phyloP scores from a whole-genome alignment of 345 rosid species.

The Kandelia obovata region DNA sequence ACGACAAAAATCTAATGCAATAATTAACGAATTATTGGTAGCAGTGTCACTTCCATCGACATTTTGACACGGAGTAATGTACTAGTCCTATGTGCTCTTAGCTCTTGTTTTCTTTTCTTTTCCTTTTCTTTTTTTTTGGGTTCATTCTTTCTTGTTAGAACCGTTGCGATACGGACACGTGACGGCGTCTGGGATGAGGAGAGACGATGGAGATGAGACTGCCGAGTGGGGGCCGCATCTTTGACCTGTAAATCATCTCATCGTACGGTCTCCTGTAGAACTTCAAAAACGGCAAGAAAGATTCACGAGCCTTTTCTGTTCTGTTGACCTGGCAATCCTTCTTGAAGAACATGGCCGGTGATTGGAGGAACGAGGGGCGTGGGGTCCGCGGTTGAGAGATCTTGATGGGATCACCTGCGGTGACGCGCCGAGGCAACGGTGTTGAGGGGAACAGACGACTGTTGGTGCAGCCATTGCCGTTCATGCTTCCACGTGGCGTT shows the following conservation, averaged over 20 bases:
- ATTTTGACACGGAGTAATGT: constrained; percentile 10
- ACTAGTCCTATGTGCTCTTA: constrained; percentile 24
- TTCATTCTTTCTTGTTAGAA: constrained; percentile 29
- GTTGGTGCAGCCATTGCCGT: constrained; percentile 22
- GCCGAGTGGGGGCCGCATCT: constrained; percentile 81
- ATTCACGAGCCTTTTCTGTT: constrained; percentile 61
- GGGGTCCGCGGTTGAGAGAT: constrained; percentile 46
- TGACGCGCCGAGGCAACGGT: constrained; percentile 65
- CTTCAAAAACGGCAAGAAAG: constrained; percentile 67
- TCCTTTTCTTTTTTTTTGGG: constrained; percentile 3
- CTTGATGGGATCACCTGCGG: constrained; percentile 18
- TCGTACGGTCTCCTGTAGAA: constrained; percentile 80
- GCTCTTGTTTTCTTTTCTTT: background rate
- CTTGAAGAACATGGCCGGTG: constrained; percentile 80
- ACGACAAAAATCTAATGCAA: constrained; percentile 6
- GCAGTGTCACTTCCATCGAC: constrained; percentile 9
- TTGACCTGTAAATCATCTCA: constrained; percentile 86
- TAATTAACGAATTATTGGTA: constrained; percentile 34
- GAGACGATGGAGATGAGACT: constrained; percentile 81
- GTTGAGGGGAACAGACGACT: constrained; percentile 68
- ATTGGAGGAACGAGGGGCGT: constrained; percentile 81
- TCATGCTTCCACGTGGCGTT: constrained; percentile 41
- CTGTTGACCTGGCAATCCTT: constrained; percentile 53
- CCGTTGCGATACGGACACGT: constrained; percentile 88
- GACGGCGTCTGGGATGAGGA: constrained; percentile 62